Evolutionary conservation across 202 grass and related monocot species (phyloP), one percentile per base, ranked within the genome.

Genomic region (Brachypodium distachyon): DNA sequence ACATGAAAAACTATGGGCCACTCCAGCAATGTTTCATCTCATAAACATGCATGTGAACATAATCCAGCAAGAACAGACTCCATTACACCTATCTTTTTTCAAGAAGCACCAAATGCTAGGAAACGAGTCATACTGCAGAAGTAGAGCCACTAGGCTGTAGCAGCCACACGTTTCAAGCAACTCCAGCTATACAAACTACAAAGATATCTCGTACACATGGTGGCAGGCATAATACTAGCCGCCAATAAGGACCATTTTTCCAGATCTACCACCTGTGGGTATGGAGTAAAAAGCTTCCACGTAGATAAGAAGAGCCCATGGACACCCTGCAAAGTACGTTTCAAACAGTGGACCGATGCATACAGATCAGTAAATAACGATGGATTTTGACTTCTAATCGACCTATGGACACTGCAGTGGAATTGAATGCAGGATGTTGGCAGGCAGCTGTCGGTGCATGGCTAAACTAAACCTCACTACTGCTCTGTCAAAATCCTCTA

Each of bases 361-460:
- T 60, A 61, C 16, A 18, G 18, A 22, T 33, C 69, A 62, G 75
- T 75, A 68, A 74, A 87, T 51, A 79, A 59, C 32, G 32, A 22
- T 32, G 12, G 37, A 70, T 75, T 48, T 74, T 43, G 55, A 77
- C 61, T 53, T 51, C 43, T 37, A 74, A 58, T 7, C 43, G 9
- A 46, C 67, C 55, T 38, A 70, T 37, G 46, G 37, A 33, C 28
- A 58, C 39, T 3, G 67, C 39, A n/a, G 47, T 22, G 31, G 73
- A 61, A 72, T 61, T 80, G 63, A 80, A 80, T 63, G 81, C 54
- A 80, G 44, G 62, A 57, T 2, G 81, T 73, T 80, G 76, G 76
- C 76, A 80, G 25, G 76, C 28, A 80, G 76, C 76, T 16, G 76
- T 68, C 68, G 19, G 69, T 70, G 61, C 28, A 68, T 36, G 60